Conservation (phyloP, 2,329 filamentous ascomycete genomes). For the Fusarium begoniae region DNA sequence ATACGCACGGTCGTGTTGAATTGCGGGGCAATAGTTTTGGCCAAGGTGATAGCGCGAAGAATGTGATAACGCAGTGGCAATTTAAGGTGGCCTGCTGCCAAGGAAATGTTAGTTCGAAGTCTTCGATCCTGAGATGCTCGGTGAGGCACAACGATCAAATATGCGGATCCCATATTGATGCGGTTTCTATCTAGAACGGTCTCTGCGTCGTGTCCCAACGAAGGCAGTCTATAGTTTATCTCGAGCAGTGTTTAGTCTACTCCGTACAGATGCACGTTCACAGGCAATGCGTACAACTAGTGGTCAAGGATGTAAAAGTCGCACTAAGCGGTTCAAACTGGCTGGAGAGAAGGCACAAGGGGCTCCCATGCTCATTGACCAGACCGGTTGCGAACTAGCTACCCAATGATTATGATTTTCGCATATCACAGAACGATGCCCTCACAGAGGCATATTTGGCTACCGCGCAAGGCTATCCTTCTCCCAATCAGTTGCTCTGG, state of each 20-base stretch:
- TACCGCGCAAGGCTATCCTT: not conserved
- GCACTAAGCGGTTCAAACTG: not conserved
- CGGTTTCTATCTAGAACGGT: not conserved
- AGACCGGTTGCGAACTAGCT: not conserved
- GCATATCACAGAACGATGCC: not conserved
- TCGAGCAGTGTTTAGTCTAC: not conserved
- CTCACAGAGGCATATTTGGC: not conserved
- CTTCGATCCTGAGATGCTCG: not conserved
- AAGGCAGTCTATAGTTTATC: not conserved
- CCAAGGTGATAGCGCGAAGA: not conserved
- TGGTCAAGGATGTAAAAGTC: not conserved
- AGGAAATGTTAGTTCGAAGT: not conserved
- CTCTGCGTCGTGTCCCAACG: not conserved
- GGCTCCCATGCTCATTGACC: not conserved
- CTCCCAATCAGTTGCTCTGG: not conserved
- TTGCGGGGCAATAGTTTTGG: not conserved
- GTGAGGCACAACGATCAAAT: not conserved
- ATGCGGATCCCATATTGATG: not conserved
- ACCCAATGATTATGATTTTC: accelerated
- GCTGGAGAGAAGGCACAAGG: not conserved
- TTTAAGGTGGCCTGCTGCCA: not conserved
- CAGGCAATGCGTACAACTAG: accelerated
- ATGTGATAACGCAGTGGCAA: not conserved
- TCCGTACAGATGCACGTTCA: accelerated
- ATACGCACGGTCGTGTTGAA: not conserved